Evolutionary conservation across 2,329 filamentous ascomycete species (phyloP).

Genomic region (Nemania serpens): DNA sequence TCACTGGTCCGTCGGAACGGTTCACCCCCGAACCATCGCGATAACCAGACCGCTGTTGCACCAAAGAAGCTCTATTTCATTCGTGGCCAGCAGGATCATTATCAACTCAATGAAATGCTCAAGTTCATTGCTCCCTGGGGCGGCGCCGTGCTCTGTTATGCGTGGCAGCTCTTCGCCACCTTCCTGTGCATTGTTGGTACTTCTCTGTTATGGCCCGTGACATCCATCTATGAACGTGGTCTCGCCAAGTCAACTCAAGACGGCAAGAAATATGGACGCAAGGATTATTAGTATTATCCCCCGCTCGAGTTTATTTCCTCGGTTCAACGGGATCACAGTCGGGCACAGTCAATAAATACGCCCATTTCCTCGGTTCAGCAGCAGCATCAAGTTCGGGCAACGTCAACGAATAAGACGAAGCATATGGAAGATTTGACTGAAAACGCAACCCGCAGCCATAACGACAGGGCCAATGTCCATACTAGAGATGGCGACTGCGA

Average conservation of each 20-base stretch:
- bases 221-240: conserved; percentile 11
- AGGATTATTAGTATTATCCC: neutral
- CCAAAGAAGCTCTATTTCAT: conserved; percentile 67
- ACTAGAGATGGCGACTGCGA: too few relatives aligned
- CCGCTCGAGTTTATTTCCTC: too few relatives aligned
- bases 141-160: conserved; percentile 55
- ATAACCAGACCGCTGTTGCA: conserved; percentile 29
- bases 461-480: too few relatives aligned
- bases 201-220: conserved; percentile 36
- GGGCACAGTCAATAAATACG: neutral
- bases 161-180: conserved; percentile 68
- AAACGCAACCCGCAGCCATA: too few relatives aligned
- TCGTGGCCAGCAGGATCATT: conserved; percentile 76
- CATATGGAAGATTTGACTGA: too few relatives aligned
- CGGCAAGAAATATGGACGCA: neutral
- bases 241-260: neutral
- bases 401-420: too few relatives aligned
- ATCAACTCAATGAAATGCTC: conserved; percentile 76
- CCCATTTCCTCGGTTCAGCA: too few relatives aligned
- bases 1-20: neutral
- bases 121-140: conserved; percentile 70
- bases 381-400: too few relatives aligned
- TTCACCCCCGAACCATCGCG: conserved; percentile 28
- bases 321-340: neutral
- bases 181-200: conserved; percentile 66